Base-by-base conservation (phyloP, 2,329 filamentous ascomycete species). In the Graphilbum sp. region DNA sequence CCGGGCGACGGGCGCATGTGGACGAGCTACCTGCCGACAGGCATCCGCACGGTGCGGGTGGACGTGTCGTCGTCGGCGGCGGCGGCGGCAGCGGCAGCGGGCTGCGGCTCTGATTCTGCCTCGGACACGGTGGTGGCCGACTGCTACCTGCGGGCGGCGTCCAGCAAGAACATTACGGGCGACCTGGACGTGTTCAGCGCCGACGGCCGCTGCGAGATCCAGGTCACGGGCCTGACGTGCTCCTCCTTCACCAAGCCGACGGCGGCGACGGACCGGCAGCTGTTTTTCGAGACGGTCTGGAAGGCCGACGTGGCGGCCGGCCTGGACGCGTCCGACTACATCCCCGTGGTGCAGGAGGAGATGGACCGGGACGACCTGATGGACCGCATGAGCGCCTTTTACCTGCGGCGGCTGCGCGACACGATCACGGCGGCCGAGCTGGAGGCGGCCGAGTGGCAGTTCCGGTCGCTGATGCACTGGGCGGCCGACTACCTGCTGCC, bases 161-260 rank as follows among this genome's bases (percentile, higher is more conserved):
- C 39, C 5, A 43, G 42, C 42, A 43, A 43, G 34, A n/a, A 39
- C 29, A 44, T 44, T 16, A 21, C 32, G 11, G 42, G 42, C 27
- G 42, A 44, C 15, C 29, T 44, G 32, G 37, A 40, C 33, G 16
- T 44, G 10, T 41, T 42, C 31, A 36, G 38, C 8, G 39, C 25
- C 7, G 37, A 37, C 16, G 37, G 38, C 33, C 20, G 30, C 12
- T 44, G 42, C 35, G 42, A 43, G 24, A 33, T 44, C 15, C 39
- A 44, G 24, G 27, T 42, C 29, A 40, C 39, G 2, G 37, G 42
- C 24, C 40, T 44, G 16, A 30, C 37, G 5, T 44, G 39, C 39
- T 41, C 41, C n/a, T 41, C 43, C 5, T 45, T 45, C 30, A 45
- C 42, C 16, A 38, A 38, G 21, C 41, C 43, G 5, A 35, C 29